Conservation (phyloP, 1,284 basidiomycete genomes). For the Sutorius eximius region DNA sequence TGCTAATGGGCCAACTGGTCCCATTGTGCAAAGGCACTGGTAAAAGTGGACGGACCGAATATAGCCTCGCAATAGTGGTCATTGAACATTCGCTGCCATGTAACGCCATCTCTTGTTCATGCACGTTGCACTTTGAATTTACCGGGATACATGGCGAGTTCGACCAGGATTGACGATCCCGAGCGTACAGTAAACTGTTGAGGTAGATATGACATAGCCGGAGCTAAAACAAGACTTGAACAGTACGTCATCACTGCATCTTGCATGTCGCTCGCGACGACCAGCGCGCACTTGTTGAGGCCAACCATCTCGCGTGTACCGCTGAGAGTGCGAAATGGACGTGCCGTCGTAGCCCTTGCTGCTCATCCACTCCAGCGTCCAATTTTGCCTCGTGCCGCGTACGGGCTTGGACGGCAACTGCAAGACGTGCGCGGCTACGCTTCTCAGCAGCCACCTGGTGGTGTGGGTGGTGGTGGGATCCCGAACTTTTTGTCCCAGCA, state of each 20-base stretch:
- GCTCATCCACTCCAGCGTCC: not conserved
- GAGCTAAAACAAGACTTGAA: not conserved
- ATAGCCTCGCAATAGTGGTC: too few species aligned
- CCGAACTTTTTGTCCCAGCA: constrained; percentile 59
- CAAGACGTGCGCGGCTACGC: constrained; percentile 23
- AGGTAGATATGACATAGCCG: not conserved
- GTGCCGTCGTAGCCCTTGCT: constrained; percentile 10
- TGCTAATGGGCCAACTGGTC: too few species aligned
- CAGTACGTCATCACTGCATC: not conserved
- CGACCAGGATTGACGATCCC: too few species aligned
- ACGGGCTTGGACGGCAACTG: not conserved
- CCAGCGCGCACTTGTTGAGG: constrained; percentile 4
- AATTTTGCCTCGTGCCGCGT: not conserved
- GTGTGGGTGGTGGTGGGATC: constrained; percentile 41
- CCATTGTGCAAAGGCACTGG: too few species aligned
- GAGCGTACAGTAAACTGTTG: too few species aligned
- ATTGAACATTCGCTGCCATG: too few species aligned
- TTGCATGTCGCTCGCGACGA: constrained; percentile 11
- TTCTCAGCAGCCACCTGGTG: constrained; percentile 36
- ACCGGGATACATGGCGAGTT: too few species aligned
- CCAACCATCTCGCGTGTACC: constrained; percentile 12
- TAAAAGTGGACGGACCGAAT: too few species aligned
- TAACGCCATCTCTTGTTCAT: too few species aligned
- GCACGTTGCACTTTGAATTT: too few species aligned
- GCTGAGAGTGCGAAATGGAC: constrained; percentile 22